These are phyloP conservation scores for Mycena rebaudengoi DNA, from an alignment of 768 basidiomycete species.

Conservation along the genomic window DNA sequence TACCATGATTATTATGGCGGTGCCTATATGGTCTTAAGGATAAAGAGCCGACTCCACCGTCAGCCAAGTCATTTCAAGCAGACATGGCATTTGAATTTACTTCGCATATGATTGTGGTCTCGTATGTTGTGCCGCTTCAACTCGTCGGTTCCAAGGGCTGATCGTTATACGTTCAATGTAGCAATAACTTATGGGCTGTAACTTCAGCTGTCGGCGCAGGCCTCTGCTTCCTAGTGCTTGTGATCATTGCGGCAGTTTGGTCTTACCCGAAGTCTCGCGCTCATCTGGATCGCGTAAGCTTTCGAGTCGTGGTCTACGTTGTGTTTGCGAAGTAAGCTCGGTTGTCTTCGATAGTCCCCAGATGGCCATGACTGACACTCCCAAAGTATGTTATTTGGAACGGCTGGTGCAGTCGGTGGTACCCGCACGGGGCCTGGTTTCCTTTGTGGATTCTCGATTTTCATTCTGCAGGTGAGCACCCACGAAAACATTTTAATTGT, in stretches of 20 bases:
- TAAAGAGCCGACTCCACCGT: background rate
- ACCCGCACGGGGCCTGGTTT: constrained; percentile 18
- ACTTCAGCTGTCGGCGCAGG: constrained; percentile 21
- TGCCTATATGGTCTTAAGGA: background rate
- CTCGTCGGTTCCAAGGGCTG: background rate
- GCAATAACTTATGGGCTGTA: constrained; percentile 3
- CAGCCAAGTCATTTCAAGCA: background rate
- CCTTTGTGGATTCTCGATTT: constrained; percentile 30
- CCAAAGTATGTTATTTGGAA: constrained; percentile 28
- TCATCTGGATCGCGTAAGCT: constrained; percentile 32
- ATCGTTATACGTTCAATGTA: background rate
- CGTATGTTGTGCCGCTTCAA: background rate
- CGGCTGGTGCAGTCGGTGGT: constrained; percentile 29
- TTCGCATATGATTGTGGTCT: background rate
- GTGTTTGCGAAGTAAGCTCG: constrained; percentile 30
- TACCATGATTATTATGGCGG: background rate
- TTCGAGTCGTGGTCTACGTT: constrained; percentile 29
- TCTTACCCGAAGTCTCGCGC: constrained; percentile 13
- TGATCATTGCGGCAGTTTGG: constrained; percentile 19
- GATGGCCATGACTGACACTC: background rate
- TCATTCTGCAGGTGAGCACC: constrained; percentile 18
- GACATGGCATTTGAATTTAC: background rate
- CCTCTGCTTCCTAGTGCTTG: constrained; percentile 28
- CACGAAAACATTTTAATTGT: background rate
- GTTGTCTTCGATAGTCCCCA: background rate